phyloP scores from a whole-genome alignment of 75 land plant genomes.

The Pinus albicaulis region DNA sequence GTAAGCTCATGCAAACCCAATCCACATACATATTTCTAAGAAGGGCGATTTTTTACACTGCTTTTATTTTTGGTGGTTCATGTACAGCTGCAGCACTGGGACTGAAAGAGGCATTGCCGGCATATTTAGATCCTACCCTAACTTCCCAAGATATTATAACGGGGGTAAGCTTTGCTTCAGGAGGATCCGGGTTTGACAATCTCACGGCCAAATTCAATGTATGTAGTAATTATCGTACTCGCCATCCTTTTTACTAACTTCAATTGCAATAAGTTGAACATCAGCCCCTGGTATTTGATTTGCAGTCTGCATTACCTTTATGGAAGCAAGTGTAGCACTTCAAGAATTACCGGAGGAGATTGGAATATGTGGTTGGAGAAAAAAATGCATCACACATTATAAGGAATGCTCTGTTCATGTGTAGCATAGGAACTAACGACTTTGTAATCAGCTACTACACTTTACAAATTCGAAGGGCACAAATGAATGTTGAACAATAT shows the following conservation, averaged over 20 bases:
- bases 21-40: neutral
- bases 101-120: constrained; percentile 36
- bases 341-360: constrained; percentile 41
- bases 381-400: constrained; percentile 29
- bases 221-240: constrained; percentile 1
- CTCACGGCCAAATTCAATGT: constrained; percentile 30
- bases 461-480: constrained; percentile 13
- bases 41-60: neutral
- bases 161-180: constrained; percentile 63
- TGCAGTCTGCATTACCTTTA: constrained; percentile 54
- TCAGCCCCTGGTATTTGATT: neutral
- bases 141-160: constrained; percentile 29
- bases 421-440: constrained; percentile 72
- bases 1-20: constrained; percentile 22
- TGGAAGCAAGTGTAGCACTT: constrained; percentile 56
- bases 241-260: neutral
- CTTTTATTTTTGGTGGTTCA: no score
- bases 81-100: constrained; percentile 34
- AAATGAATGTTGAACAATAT: constrained; percentile 26
- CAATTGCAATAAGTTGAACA: neutral
- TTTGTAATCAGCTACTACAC: constrained; percentile 34
- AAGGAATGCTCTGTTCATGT: constrained; percentile 35
- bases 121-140: constrained; percentile 42
- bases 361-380: constrained; percentile 36
- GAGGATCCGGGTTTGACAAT: constrained; percentile 54